Base-by-base conservation (phyloP, 2,329 filamentous ascomycete genomes). In the Sporothrix pallida region DNA sequence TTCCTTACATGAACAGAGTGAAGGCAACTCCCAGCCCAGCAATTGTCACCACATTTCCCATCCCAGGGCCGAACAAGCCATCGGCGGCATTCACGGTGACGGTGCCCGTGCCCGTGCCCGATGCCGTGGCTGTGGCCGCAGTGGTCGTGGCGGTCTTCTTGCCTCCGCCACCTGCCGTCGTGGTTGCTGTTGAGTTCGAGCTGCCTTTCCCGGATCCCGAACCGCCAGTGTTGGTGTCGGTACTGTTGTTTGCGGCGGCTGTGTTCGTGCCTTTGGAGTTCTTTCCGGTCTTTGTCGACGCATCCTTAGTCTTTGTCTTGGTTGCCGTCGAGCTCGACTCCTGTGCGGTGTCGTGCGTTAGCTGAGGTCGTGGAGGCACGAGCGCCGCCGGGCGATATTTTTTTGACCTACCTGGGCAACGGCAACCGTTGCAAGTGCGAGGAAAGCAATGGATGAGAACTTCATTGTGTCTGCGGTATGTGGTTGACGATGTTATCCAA, bases 381-480 rank as follows among this genome's bases (percentile, higher is more conserved):
- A 2, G 0, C 4, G 20, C 9, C 52, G 13, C 20, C 20, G 6
- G 6, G 15, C 15, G 15, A 17, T 52, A 52, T 15, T 17, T 26
- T 15, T 26, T 10, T 5, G 42, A 5, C 63, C 13, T 72, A 77
- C 76, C 67, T 75, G 72, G n/a, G 76, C 74, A 65, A 62, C 70
- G 12, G 60, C 75, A 26, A 70, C 74, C n/a, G 74, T 71, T 13
- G 75, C 75, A 13, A 76, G 75, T 10, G 73, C 71, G 50, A 76
- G 37, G 60, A 75, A 10, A 70, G 74, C 31, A 42, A 75, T 23
- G 5, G 71, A 58, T 1, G 71, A 52, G 63, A 72, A 67, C 69
- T 73, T 76, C 75, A 76, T 75, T 37, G 63, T 75, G 48, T 26
- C 7, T 10, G 31, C 20, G 8, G 65, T n/a, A 4, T 8, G 12